phyloP scores from a whole-genome alignment of 2,329 filamentous ascomycete genomes.

The Huntiella abstrusa region DNA sequence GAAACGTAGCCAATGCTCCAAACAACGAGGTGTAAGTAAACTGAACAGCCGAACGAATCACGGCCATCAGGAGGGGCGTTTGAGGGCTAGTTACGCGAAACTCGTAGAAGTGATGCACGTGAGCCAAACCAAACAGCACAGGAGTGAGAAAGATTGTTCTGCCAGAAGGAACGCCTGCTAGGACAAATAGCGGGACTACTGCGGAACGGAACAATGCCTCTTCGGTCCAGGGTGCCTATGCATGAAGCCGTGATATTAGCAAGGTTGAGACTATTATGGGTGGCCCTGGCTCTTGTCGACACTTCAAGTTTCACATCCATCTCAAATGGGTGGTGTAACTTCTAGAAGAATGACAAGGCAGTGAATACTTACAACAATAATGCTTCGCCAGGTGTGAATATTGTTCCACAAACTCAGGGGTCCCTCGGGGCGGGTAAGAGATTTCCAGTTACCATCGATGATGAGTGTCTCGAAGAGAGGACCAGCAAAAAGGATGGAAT shows the following conservation, averaged over 20 bases:
- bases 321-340: not conserved
- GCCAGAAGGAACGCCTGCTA: conserved; percentile 38
- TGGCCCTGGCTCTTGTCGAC: not conserved
- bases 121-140: conserved; percentile 79
- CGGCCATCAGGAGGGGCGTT: conserved; percentile 40
- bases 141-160: conserved; percentile 65
- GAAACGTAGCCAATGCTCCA: conserved; percentile 78
- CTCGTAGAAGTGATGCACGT: conserved; percentile 92
- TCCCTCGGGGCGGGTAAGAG: conserved; percentile 39
- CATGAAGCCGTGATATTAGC: conserved; percentile 6
- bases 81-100: conserved; percentile 65
- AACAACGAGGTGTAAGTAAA: conserved; percentile 84
- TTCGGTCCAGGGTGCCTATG: conserved; percentile 61
- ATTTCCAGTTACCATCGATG: conserved; percentile 50
- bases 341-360: not conserved
- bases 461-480: conserved; percentile 67
- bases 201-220: conserved; percentile 85
- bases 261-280: not conserved
- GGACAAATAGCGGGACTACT: conserved; percentile 63
- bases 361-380: conserved; percentile 49
- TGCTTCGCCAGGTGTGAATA: conserved; percentile 74
- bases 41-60: conserved; percentile 62
- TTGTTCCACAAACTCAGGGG: conserved; percentile 44
- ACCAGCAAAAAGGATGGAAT: conserved; percentile 60
- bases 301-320: not conserved